Percentiles rank a stretch among this genome's conserved stretches.
phyloP scores from a whole-genome alignment of 768 basidiomycete species.

The Pleurotus tuber-regium region DNA sequence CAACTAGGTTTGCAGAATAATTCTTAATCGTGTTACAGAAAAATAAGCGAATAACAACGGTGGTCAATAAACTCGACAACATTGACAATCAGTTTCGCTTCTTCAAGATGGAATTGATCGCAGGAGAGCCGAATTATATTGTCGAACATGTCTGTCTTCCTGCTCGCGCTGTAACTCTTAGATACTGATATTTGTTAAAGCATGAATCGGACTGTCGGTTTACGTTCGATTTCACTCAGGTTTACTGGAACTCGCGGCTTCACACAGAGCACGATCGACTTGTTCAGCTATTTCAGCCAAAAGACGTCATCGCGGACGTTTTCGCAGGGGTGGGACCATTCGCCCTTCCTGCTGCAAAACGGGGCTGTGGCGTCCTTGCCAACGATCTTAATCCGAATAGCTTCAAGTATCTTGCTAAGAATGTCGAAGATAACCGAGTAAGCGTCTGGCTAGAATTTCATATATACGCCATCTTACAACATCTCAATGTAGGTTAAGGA shows the following conservation, averaged over 20 bases:
- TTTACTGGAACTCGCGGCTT: constrained; percentile 98
- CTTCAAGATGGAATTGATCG: constrained; percentile 95
- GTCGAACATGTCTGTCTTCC: constrained; percentile 76
- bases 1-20: neutral
- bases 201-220: constrained; percentile 84
- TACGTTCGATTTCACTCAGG: constrained; percentile 90
- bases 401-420: constrained; percentile 69
- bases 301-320: constrained; percentile 86
- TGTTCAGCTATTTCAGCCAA: constrained; percentile 65
- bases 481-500: constrained; percentile 54
- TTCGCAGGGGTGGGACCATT: constrained; percentile 99
- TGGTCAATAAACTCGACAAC: constrained; percentile 90
- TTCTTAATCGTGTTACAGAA: constrained; percentile 52
- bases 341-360: constrained; percentile 88
- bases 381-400: constrained; percentile 95
- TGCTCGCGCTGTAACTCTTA: neutral
- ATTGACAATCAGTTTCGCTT: constrained; percentile 88
- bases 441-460: constrained; percentile 20
- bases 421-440: constrained; percentile 78
- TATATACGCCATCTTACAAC: constrained; percentile 1
- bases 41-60: constrained; percentile 78
- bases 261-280: constrained; percentile 90
- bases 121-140: constrained; percentile 83
- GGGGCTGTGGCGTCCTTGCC: constrained; percentile 84
- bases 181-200: constrained; percentile 35